Evolutionary conservation across 768 basidiomycete species (phyloP).

Genomic region (Leccinum boreale): DNA sequence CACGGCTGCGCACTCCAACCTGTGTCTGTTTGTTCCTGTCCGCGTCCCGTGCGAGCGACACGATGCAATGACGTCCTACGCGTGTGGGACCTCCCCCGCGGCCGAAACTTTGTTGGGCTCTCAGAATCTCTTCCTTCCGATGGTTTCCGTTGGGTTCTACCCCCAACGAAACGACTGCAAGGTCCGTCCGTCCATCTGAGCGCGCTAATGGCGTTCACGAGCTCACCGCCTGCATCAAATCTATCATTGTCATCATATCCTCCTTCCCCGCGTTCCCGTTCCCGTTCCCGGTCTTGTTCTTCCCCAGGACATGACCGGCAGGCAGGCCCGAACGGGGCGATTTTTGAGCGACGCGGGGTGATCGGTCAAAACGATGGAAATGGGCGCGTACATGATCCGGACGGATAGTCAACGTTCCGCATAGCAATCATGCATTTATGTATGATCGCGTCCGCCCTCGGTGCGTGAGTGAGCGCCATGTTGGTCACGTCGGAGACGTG

Average conservation of each 20-base stretch:
- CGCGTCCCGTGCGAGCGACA: not conserved
- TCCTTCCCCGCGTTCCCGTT: not conserved
- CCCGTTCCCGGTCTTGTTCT: not conserved
- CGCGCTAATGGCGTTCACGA: not conserved
- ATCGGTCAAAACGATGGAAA: not conserved
- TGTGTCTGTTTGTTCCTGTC: not conserved
- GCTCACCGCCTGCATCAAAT: not conserved
- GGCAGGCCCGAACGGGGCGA: not conserved
- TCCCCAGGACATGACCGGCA: not conserved
- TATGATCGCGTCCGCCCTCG: not conserved
- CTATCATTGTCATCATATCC: not conserved
- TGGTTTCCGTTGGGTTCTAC: not conserved
- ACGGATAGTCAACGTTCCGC: not conserved
- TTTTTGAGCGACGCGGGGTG: not conserved
- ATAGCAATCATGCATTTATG: too few relatives aligned
- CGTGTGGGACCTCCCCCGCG: not conserved
- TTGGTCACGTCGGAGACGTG: not conserved
- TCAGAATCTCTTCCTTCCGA: not conserved
- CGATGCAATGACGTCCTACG: too few relatives aligned
- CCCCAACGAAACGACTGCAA: not conserved
- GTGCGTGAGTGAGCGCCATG: not conserved
- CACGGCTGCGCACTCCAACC: not conserved
- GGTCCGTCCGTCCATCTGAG: not conserved
- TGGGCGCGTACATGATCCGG: not conserved
- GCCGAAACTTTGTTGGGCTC: not conserved